phyloP scores from a whole-genome alignment of 2,329 filamentous ascomycete genomes.

The Colletotrichum agaves region DNA sequence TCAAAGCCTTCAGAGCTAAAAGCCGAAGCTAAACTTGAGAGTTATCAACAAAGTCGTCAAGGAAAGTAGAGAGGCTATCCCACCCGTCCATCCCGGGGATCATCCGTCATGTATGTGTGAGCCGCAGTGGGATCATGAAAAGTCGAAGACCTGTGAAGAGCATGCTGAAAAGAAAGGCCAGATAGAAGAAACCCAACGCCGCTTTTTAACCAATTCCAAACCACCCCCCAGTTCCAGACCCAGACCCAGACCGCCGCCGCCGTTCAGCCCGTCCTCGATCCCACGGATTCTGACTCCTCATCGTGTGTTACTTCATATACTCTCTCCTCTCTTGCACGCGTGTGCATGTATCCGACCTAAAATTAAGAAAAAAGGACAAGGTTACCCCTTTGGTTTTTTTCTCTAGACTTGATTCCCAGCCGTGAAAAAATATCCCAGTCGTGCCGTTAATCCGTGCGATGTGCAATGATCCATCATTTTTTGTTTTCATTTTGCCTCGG shows the following conservation, averaged over 20 bases:
- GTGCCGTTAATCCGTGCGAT: slow-evolving; percentile 35
- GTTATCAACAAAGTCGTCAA: slow-evolving; percentile 2
- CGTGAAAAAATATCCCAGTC: slow-evolving; percentile 10
- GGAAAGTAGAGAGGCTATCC: slow-evolving; percentile 10
- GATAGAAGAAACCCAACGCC: slow-evolving; percentile 6
- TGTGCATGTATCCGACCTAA: neutral
- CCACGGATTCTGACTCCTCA: neutral
- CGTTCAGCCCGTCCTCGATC: neutral
- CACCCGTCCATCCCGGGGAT: neutral
- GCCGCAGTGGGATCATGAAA: slow-evolving; percentile 11
- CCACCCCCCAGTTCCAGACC: neutral
- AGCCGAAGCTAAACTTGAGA: neutral
- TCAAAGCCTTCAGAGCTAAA: slow-evolving; percentile 32
- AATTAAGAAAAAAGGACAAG: slow-evolving; percentile 1
- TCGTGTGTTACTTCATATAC: slow-evolving; percentile 3
- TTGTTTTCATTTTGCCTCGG: neutral
- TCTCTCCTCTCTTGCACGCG: neutral
- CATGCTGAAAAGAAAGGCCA: neutral
- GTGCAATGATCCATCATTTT: slow-evolving; percentile 36
- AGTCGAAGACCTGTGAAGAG: neutral
- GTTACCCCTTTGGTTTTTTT: neutral
- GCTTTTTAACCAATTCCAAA: neutral
- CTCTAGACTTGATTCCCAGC: slow-evolving; percentile 18
- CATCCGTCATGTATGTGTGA: slow-evolving; percentile 2
- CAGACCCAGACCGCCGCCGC: neutral